phyloP scores from a whole-genome alignment of 805 yeast species.

The Scheffersomyces lignosus region DNA sequence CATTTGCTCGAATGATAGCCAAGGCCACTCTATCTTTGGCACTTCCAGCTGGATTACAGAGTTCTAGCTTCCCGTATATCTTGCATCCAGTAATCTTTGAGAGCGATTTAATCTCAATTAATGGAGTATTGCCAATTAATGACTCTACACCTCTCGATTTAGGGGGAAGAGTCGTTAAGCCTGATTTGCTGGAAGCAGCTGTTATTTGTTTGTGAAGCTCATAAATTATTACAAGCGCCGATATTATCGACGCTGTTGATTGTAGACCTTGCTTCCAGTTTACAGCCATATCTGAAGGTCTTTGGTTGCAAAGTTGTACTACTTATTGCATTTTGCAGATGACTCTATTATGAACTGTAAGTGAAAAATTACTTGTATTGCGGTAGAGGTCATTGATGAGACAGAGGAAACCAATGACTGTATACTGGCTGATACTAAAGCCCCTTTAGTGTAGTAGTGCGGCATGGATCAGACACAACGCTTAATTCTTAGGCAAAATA shows the following conservation, averaged over 20 bases:
- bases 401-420: too few relatives aligned
- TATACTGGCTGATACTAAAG: too few relatives aligned
- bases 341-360: too few relatives aligned
- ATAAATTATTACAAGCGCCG: constrained; percentile 8
- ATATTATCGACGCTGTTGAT: constrained; percentile 15
- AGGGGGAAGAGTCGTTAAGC: constrained; percentile 24
- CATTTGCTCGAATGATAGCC: constrained; percentile 74
- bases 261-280: constrained; percentile 7
- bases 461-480: too few relatives aligned
- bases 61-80: constrained; percentile 83
- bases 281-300: background rate
- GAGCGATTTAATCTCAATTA: constrained; percentile 71
- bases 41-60: constrained; percentile 89
- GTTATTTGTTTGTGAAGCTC: constrained; percentile 4
- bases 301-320: too few relatives aligned
- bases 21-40: constrained; percentile 94
- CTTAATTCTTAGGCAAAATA: too few relatives aligned
- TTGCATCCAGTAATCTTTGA: constrained; percentile 75
- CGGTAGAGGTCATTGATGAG: too few relatives aligned
- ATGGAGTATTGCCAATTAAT: constrained; percentile 87
- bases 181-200: constrained; percentile 1
- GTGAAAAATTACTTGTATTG: too few relatives aligned
- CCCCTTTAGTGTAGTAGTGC: too few relatives aligned
- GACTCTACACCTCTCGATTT: constrained; percentile 62
- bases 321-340: too few relatives aligned